Base-by-base conservation (phyloP, 306 rosid species). In the Crotalaria pallida region DNA sequence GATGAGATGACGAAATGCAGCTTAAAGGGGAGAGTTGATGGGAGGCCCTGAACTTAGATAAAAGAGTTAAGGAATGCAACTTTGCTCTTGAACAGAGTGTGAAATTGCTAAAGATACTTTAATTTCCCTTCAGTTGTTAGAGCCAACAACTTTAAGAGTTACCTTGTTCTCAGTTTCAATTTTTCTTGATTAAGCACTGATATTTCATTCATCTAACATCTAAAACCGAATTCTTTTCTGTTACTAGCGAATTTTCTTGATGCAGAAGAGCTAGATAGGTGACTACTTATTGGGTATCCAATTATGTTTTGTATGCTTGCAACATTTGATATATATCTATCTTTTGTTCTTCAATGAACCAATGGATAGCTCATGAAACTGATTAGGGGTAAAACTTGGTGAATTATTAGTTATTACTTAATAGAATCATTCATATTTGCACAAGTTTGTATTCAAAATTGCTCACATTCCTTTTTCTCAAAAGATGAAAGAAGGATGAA, bases 401-500 rank as follows among this genome's bases (percentile, higher is more conserved):
- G 19, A 45, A 18, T 40, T 45, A 65, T 58, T 17, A 44, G 17
- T 45, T 36, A 65, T 56, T 73, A 22, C 50, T 45, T 73, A 60
- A 65, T 57, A 22, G 26, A 19, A 27, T 71, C 59, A 48, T 72
- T 16, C 64, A 41, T 69, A 12, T 21, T 41, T 43, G 68, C 76
- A 33, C 31, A 21, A 22, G 44, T 71, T 64, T 43, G 34, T 66
- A 72, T 26, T 40, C 7, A 63, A 43, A 17, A 7, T 31, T 67
- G 44, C 10, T 79, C 56, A 10, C 33, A 53, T 44, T 58, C 71
- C 71, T 47, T 77, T 63, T 24, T 36, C 58, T 72, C 38, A 76
- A 40, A 68, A 90, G 98, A 90, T 76, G 92, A 87, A 66, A 85
- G 85, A 72, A 87, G 97, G 82, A 83, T 79, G 87, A 90, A 84